Evolutionary conservation across 2,329 filamentous ascomycete genomes (phyloP).

Genomic region (Aspergillus sp.): DNA sequence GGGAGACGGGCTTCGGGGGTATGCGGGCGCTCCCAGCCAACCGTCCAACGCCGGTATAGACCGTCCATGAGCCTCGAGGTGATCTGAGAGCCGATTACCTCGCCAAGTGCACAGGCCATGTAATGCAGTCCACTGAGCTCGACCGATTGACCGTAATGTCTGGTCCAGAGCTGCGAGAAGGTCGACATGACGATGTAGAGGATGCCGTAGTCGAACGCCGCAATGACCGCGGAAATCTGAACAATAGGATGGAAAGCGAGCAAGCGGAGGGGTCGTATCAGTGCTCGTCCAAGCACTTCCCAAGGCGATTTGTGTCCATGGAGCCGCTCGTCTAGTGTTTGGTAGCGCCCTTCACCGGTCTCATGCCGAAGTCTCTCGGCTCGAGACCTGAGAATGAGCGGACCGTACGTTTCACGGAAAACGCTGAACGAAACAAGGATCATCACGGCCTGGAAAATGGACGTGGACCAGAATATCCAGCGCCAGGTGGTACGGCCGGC

Average conservation of each 20-base stretch:
- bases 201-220: constrained; percentile 58
- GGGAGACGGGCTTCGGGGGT: constrained; percentile 58
- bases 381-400: constrained; percentile 59
- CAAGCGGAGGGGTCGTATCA: constrained; percentile 56
- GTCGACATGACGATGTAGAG: constrained; percentile 62
- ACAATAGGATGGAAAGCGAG: constrained; percentile 59
- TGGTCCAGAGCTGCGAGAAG: constrained; percentile 58
- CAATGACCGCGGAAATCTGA: constrained; percentile 53
- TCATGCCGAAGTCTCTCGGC: constrained; percentile 34
- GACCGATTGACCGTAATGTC: constrained; percentile 51
- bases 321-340: neutral
- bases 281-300: constrained; percentile 32
- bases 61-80: constrained; percentile 47
- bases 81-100: constrained; percentile 52
- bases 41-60: constrained; percentile 35
- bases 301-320: neutral
- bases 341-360: neutral
- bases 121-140: constrained; percentile 61
- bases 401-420: constrained; percentile 61
- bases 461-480: constrained; percentile 52
- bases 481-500: constrained; percentile 37
- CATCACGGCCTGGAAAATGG: constrained; percentile 59
- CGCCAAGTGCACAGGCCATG: constrained; percentile 59
- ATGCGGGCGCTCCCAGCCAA: constrained; percentile 22
- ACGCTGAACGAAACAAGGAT: constrained; percentile 60